A percentile compares a stretch with the other conserved stretches of the same genome.
Conservation (phyloP, 208 protist genomes). For the Wallacemonas rigidus region DNA sequence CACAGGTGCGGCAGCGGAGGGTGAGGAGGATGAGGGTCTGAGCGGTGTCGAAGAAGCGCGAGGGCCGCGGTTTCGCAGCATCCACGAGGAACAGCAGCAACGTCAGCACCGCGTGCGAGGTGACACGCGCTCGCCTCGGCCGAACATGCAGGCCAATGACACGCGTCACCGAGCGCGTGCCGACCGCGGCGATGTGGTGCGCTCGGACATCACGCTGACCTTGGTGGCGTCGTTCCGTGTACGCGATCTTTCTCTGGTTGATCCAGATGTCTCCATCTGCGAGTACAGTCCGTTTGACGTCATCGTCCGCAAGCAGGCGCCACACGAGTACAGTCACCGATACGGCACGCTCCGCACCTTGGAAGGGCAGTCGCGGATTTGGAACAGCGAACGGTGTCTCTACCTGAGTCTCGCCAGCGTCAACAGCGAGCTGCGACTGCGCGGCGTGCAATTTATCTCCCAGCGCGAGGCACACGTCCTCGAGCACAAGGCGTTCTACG, state of each 20-base stretch:
- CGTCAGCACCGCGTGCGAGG: neutral
- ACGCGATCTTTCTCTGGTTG: slow-evolving; percentile 64
- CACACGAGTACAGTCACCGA: neutral
- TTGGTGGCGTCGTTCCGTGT: slow-evolving; percentile 73
- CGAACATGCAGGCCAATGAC: neutral
- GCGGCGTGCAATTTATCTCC: slow-evolving; percentile 70
- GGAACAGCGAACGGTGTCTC: slow-evolving; percentile 52
- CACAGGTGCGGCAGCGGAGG: neutral
- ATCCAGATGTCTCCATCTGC: slow-evolving; percentile 56
- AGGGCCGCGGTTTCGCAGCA: slow-evolving; percentile 53
- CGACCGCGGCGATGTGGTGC: slow-evolving; percentile 11
- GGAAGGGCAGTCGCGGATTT: slow-evolving; percentile 36
- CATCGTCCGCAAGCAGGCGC: slow-evolving; percentile 54
- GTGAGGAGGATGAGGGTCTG: neutral
- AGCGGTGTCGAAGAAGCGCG: neutral
- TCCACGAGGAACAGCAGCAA: slow-evolving; percentile 43
- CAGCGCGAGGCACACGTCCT: slow-evolving; percentile 46
- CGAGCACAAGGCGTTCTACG: slow-evolving; percentile 61
- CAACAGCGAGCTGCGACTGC: slow-evolving; percentile 83
- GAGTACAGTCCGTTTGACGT: slow-evolving; percentile 81
- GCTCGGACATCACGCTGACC: slow-evolving; percentile 49
- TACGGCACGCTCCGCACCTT: slow-evolving; percentile 10
- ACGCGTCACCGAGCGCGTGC: neutral
- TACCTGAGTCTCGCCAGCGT: slow-evolving; percentile 71
- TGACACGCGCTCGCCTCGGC: no score